Percentiles rank a stretch among this genome's conserved stretches.
These are phyloP conservation scores for Mycena venus DNA, from an alignment of 768 basidiomycete species.

Conservation along the genomic window DNA sequence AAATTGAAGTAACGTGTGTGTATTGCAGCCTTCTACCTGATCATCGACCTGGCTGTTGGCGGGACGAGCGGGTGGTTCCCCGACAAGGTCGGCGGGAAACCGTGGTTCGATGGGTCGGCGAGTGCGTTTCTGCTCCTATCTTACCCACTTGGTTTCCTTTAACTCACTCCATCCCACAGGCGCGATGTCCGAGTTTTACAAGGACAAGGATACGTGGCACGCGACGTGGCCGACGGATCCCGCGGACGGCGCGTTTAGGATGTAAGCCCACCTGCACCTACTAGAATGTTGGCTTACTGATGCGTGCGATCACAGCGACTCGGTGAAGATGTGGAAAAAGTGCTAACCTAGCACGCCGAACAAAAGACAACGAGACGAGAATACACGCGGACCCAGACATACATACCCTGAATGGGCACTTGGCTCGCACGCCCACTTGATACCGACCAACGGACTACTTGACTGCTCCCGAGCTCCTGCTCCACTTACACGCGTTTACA, in stretches of 20 bases:
- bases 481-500: too few relatives aligned
- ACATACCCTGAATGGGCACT: too few relatives aligned
- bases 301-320: constrained; percentile 47
- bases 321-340: constrained; percentile 65
- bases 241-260: constrained; percentile 74
- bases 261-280: constrained; percentile 60
- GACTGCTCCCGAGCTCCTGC: too few relatives aligned
- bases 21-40: constrained; percentile 78
- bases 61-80: constrained; percentile 94
- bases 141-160: background rate
- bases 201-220: constrained; percentile 72
- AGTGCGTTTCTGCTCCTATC: constrained; percentile 50
- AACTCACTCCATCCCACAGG: too few relatives aligned
- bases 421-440: background rate
- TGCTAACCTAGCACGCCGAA: too few relatives aligned
- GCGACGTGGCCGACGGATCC: constrained; percentile 75
- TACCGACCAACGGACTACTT: too few relatives aligned
- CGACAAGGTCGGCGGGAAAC: constrained; percentile 79
- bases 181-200: constrained; percentile 82
- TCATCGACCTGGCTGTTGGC: constrained; percentile 81
- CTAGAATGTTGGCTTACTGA: background rate
- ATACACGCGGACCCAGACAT: too few relatives aligned
- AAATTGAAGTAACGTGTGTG: constrained; percentile 45
- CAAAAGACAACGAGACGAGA: too few relatives aligned
- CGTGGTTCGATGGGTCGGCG: constrained; percentile 77